These are phyloP conservation scores for Fraxinus nigra DNA, from an alignment of 305 asterid species.

Conservation along the genomic window DNA sequence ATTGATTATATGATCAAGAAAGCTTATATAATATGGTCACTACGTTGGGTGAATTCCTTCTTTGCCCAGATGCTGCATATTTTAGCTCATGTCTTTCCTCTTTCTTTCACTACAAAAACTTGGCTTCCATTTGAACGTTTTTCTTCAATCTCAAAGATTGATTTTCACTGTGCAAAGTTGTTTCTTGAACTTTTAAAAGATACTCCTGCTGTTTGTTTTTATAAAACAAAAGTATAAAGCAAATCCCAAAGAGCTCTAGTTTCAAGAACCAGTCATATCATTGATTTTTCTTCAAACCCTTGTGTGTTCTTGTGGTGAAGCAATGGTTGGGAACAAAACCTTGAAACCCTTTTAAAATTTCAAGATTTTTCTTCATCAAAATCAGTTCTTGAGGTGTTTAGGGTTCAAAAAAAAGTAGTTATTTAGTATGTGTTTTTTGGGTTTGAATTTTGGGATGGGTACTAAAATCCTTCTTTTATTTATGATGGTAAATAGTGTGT, in stretches of 20 bases:
- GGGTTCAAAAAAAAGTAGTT: neutral
- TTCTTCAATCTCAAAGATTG: neutral
- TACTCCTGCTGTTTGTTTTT: constrained; percentile 9
- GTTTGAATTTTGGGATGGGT: constrained; percentile 16
- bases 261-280: neutral
- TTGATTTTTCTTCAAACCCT: neutral
- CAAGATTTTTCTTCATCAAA: neutral
- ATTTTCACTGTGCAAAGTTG: constrained; percentile 14
- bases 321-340: neutral
- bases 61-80: constrained; percentile 14
- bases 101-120: constrained; percentile 20
- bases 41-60: constrained; percentile 4
- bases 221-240: constrained; percentile 10
- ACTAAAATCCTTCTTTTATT: constrained; percentile 16
- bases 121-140: neutral
- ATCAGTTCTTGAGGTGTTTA: neutral
- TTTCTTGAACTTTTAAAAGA: constrained; percentile 19
- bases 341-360: constrained; percentile 1
- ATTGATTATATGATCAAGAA: neutral
- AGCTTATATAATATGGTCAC: constrained; percentile 16
- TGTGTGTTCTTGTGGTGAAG: neutral
- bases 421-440: constrained; percentile 23
- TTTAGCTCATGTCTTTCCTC: constrained; percentile 14
- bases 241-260: neutral
- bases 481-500: constrained; percentile 31